Evolutionary conservation across 306 rosid genomes (phyloP).

Genomic region (Begonia loranthoides): DNA sequence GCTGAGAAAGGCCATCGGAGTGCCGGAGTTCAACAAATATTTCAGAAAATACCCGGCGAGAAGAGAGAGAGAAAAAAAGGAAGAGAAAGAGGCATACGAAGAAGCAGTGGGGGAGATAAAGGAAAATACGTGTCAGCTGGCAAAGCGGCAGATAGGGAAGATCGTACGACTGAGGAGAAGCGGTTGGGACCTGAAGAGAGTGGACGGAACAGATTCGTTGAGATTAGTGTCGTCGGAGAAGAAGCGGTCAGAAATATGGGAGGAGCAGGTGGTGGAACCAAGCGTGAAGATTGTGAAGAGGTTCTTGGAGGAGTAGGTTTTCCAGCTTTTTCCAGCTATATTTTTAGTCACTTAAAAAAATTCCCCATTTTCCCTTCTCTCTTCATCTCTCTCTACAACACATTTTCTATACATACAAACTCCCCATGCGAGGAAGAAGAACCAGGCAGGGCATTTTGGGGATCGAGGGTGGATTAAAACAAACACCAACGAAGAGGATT

Average conservation of each 20-base stretch:
- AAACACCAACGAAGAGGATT: too few species aligned
- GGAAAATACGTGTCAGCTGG: constrained; percentile 69
- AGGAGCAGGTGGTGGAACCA: constrained; percentile 55
- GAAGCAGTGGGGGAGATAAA: constrained; percentile 65
- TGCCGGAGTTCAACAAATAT: constrained; percentile 65
- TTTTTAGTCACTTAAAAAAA: background rate
- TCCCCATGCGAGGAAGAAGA: too few species aligned
- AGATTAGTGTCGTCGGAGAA: constrained; percentile 24
- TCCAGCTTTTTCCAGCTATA: constrained; percentile 17
- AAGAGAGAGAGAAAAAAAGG: constrained; percentile 20
- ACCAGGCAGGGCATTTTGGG: too few species aligned
- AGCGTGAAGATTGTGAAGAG: constrained; percentile 91
- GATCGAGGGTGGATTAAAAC: too few species aligned
- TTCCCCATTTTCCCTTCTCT: background rate
- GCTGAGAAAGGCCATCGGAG: constrained; percentile 76
- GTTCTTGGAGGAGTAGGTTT: constrained; percentile 77
- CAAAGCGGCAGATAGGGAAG: constrained; percentile 52
- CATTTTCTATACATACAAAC: too few species aligned
- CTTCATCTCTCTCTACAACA: background rate
- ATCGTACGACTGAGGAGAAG: constrained; percentile 29
- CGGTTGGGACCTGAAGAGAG: constrained; percentile 72
- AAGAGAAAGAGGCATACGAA: constrained; percentile 32
- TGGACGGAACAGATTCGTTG: constrained; percentile 74
- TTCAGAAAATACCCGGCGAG: constrained; percentile 21
- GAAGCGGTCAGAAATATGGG: constrained; percentile 55